Base-by-base conservation (phyloP, 495 filamentous ascomycete species). In the Tirmania nivea region DNA sequence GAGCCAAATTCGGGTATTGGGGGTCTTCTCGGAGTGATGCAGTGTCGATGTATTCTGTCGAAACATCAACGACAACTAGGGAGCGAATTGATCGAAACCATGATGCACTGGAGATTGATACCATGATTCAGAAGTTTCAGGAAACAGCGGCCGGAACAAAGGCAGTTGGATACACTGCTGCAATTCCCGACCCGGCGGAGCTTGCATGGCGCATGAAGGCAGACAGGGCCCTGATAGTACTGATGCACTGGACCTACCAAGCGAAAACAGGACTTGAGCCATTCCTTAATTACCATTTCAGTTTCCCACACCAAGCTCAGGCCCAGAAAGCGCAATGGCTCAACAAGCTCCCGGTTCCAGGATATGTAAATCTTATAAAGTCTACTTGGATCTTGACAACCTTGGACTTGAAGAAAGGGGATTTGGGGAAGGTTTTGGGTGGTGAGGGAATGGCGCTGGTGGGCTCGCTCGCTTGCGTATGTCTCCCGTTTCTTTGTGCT, bases 301-400 rank as follows among this genome's bases (percentile, higher is more conserved):
- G 14, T 19, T 45, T 14, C 9, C 39, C 39, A 1, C 12, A 45
- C 39, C 14, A 14, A 14, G 12, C 39, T 4, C 39, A 14, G 14
- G 8, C 14, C 3, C 39, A 45, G 39, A 14, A 14, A 19, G 39
- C 39, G 14, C 39, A 45, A 19, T 31, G 25, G 25, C 25, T 31
- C 3, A 19, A 45, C 5, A 36, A 53, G 8, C 20, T 55, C 10
- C 54, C 55, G 10, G 52, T 52, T 1, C 50, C 51, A 50, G 34
- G 57, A n/a, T 62, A 60, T 20, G 49, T 62, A n/a, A 62, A 62
- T 53, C 36, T 62, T 1, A 55, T 62, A 47, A 62, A 62, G 36
- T 55, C 57, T 34, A 55, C 58, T 1, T 62, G 60, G 60, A 39
- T 62, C 20, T 42, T 62, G 21, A 16, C 34, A 17, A 50, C 55